Evolutionary conservation across 257 asterid species (phyloP).

Genomic region (Solanum rostratum): DNA sequence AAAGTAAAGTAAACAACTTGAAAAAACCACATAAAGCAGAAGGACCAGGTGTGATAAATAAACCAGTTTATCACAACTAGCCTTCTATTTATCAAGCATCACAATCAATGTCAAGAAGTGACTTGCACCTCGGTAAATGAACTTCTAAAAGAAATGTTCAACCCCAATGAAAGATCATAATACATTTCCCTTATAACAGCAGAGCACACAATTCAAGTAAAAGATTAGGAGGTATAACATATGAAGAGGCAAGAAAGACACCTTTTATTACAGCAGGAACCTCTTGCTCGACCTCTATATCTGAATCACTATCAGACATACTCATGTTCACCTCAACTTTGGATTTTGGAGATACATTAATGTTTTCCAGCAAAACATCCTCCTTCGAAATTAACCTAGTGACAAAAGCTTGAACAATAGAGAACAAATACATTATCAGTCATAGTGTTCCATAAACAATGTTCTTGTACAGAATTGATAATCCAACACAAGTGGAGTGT

Average conservation of each 20-base stretch:
- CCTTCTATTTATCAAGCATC: neutral
- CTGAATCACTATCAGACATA: slow-evolving; percentile 33
- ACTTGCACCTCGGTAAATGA: neutral
- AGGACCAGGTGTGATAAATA: neutral
- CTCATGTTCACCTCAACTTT: slow-evolving; percentile 38
- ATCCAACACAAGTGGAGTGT: neutral
- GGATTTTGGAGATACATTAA: slow-evolving; percentile 50
- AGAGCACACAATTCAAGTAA: neutral
- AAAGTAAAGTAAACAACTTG: neutral
- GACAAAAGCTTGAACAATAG: slow-evolving; percentile 52
- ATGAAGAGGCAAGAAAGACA: neutral
- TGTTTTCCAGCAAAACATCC: slow-evolving; percentile 26
- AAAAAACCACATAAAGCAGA: neutral
- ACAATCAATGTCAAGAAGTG: neutral
- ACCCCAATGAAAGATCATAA: neutral
- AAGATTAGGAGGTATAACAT: neutral
- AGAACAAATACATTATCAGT: neutral
- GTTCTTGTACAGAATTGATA: neutral
- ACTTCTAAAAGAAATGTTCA: neutral
- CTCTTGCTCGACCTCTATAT: slow-evolving; percentile 27
- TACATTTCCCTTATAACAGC: neutral
- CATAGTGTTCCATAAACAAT: neutral
- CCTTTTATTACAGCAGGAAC: slow-evolving; percentile 10
- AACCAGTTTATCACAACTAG: neutral
- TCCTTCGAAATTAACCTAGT: slow-evolving; percentile 31